These are phyloP conservation scores for Rhodotorula glutinis DNA, from an alignment of 1,284 basidiomycete species.

Conservation along the genomic window DNA sequence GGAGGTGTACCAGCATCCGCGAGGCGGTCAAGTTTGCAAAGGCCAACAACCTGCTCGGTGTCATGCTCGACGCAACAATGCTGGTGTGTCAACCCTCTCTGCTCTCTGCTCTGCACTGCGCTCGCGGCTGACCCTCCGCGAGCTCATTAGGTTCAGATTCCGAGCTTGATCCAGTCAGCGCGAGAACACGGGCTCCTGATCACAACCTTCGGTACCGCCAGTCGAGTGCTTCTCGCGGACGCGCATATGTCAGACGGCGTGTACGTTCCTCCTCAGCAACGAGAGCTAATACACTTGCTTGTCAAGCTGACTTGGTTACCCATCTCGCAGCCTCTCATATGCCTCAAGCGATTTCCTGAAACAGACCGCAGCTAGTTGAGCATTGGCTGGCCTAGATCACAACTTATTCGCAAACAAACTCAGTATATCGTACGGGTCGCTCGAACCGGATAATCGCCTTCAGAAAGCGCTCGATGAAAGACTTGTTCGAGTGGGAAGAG, in stretches of 20 bases:
- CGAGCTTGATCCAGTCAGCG: conserved; percentile 77
- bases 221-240: conserved; percentile 32
- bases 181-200: conserved; percentile 84
- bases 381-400: too few species aligned
- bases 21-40: conserved; percentile 94
- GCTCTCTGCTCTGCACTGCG: not conserved
- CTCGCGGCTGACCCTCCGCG: not conserved
- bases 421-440: too few species aligned
- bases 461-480: too few species aligned
- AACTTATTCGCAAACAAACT: too few species aligned
- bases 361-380: conserved; percentile 18
- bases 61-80: conserved; percentile 84
- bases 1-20: conserved; percentile 66
- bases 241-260: conserved; percentile 40
- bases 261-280: conserved; percentile 1
- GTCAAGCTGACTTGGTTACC: too few species aligned
- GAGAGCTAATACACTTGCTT: too few species aligned
- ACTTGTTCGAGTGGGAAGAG: too few species aligned
- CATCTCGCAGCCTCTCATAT: conserved; percentile 21
- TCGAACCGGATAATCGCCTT: too few species aligned
- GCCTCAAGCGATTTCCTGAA: conserved; percentile 28
- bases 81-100: conserved; percentile 59
- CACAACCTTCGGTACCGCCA: conserved; percentile 64
- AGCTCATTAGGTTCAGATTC: conserved; percentile 58
- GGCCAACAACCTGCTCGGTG: conserved; percentile 86